phyloP scores from a whole-genome alignment of 768 basidiomycete species.

The Suillus tomentosus region DNA sequence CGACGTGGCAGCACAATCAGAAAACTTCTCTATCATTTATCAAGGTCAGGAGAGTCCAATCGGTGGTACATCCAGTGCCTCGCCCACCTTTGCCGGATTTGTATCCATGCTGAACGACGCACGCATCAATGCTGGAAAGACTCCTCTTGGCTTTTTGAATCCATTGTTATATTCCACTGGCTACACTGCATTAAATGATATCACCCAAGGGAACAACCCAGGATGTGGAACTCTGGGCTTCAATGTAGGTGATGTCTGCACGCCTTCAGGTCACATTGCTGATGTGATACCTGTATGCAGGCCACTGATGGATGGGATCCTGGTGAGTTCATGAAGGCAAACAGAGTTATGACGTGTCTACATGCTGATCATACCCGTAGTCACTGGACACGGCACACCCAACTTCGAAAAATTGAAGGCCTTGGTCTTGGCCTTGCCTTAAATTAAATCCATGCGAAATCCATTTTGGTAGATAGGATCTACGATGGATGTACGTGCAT shows the following conservation, averaged over 20 bases:
- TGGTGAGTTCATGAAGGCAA: constrained; percentile 37
- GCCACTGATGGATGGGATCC: constrained; percentile 62
- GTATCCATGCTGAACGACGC: constrained; percentile 69
- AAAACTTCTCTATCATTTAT: constrained; percentile 50
- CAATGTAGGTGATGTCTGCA: constrained; percentile 45
- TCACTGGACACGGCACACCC: constrained; percentile 60
- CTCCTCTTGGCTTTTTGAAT: constrained; percentile 67
- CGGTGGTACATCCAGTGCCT: constrained; percentile 65
- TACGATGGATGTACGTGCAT: neutral
- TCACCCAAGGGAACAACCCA: constrained; percentile 56
- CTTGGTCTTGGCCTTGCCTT: constrained; percentile 28
- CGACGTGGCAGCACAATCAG: constrained; percentile 65
- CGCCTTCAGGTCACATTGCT: neutral
- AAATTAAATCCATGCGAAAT: neutral
- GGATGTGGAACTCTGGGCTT: constrained; percentile 69
- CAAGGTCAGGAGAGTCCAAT: constrained; percentile 40
- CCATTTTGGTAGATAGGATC: neutral
- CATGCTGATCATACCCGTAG: constrained; percentile 29
- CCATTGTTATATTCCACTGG: constrained; percentile 53
- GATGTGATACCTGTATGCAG: constrained; percentile 25
- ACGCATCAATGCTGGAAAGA: constrained; percentile 43
- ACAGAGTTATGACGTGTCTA: constrained; percentile 8
- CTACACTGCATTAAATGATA: constrained; percentile 49
- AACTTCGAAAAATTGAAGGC: constrained; percentile 49
- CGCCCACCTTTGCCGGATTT: constrained; percentile 66